phyloP scores from a whole-genome alignment of 2,329 filamentous ascomycete genomes.

The Alternaria angustiovoidea region DNA sequence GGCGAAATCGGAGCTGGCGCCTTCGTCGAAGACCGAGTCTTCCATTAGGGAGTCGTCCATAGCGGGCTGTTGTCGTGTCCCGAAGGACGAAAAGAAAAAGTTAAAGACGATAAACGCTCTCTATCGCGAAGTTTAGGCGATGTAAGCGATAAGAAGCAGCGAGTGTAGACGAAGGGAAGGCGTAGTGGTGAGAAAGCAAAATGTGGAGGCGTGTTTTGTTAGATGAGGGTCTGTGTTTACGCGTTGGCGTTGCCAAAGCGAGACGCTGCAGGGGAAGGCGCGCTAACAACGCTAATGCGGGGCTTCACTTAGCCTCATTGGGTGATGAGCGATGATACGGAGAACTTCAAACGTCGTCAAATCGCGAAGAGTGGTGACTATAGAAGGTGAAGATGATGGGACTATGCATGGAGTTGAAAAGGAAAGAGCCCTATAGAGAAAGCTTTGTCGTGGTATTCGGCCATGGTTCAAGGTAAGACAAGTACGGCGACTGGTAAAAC shows the following conservation, averaged over 20 bases:
- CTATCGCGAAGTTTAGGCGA: background rate
- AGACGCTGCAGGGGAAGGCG: constrained; percentile 16
- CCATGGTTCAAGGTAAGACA: background rate
- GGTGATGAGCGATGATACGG: background rate
- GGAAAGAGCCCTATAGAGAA: background rate
- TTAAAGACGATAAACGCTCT: constrained; percentile 19
- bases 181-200: constrained; percentile 11
- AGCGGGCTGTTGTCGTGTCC: constrained; percentile 34
- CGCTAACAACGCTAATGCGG: constrained; percentile 18
- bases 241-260: constrained; percentile 22
- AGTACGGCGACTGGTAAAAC: background rate
- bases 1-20: constrained; percentile 55
- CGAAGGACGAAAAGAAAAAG: constrained; percentile 30
- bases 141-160: constrained; percentile 10
- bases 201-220: constrained; percentile 20
- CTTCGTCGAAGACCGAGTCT: constrained; percentile 54
- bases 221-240: constrained; percentile 18
- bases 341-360: background rate
- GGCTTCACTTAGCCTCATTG: constrained; percentile 6
- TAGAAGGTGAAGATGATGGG: too few species aligned
- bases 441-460: background rate
- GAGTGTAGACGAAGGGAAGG: constrained; percentile 15
- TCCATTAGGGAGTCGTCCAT: constrained; percentile 56
- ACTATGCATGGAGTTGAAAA: background rate
- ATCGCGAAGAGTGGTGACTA: background rate